A percentile compares a stretch with the other conserved stretches of the same genome.
phyloP scores from a whole-genome alignment of 495 filamentous ascomycete species.

The Tuber borchii region DNA sequence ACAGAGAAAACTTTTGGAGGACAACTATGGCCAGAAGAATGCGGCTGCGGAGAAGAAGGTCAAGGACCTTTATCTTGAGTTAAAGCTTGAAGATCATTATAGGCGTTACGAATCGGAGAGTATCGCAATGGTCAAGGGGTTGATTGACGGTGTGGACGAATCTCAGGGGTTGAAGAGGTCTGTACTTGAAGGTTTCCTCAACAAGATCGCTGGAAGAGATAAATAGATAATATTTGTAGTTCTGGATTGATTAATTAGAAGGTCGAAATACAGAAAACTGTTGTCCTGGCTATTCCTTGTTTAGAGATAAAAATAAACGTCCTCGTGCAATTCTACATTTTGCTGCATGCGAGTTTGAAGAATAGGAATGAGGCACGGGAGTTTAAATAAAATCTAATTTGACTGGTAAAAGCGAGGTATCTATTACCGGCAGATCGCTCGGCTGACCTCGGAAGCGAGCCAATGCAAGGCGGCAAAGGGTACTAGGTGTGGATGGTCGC shows the following conservation, averaged over 20 bases:
- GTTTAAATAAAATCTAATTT: background rate
- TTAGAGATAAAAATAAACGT: background rate
- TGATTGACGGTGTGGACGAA: conserved; percentile 78
- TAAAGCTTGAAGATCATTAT: conserved; percentile 75
- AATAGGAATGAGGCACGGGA: too few relatives aligned
- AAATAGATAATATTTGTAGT: conserved; percentile 53
- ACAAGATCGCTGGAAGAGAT: conserved; percentile 94
- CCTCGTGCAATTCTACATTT: background rate
- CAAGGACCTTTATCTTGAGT: conserved; percentile 78
- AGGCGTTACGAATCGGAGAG: conserved; percentile 78
- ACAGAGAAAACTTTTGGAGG: conserved; percentile 73
- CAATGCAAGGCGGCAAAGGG: background rate
- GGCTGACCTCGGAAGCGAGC: background rate
- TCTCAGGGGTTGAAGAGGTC: conserved; percentile 76
- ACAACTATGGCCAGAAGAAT: conserved; percentile 88
- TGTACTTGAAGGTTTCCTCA: conserved; percentile 82
- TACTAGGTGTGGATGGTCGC: background rate
- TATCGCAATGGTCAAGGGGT: conserved; percentile 62
- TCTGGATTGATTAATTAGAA: background rate
- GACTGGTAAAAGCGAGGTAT: background rate
- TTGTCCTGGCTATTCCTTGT: background rate
- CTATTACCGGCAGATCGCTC: background rate
- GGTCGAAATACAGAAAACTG: background rate
- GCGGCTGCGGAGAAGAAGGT: conserved; percentile 67
- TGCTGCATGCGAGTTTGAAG: background rate